Percentiles rank a stretch among this genome's conserved stretches.
Evolutionary conservation across 495 filamentous ascomycete species (phyloP).

Genomic region (Penicillium roqueforti): DNA sequence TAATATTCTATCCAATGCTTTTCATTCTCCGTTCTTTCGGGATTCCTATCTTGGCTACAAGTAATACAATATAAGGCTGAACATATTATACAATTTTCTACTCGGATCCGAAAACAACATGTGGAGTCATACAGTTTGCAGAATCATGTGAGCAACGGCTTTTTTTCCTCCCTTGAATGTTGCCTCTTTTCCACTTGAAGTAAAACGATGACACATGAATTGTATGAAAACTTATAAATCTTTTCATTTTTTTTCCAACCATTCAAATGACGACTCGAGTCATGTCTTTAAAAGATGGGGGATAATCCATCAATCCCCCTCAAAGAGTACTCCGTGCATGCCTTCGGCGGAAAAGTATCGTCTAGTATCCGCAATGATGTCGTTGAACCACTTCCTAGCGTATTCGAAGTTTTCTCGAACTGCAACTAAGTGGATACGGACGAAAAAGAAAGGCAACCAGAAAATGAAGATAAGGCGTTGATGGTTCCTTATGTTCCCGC

Average conservation of each 20-base stretch:
- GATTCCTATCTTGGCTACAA: neutral
- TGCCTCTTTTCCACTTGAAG: neutral
- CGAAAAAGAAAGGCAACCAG: neutral
- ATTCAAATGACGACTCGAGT: constrained; percentile 1
- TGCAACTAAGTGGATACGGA: neutral
- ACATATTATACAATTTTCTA: neutral
- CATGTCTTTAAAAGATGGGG: constrained; percentile 2
- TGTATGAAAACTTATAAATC: neutral
- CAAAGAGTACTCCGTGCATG: neutral
- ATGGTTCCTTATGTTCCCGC: neutral
- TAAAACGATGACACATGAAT: constrained; percentile 1
- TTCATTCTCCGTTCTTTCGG: neutral
- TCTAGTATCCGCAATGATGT: constrained; percentile 5
- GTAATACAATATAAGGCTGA: neutral
- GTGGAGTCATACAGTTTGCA: neutral
- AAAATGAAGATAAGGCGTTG: neutral
- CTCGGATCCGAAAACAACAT: neutral
- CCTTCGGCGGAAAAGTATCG: neutral
- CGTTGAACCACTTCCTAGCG: constrained; percentile 2
- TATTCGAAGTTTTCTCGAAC: constrained; percentile 11
- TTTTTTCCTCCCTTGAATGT: neutral
- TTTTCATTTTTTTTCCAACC: neutral
- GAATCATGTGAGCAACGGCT: neutral
- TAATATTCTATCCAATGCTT: neutral
- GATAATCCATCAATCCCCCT: neutral